Conservation (phyloP, 2,329 filamentous ascomycete genomes). For the Lasiodiplodia gonubiensis region DNA sequence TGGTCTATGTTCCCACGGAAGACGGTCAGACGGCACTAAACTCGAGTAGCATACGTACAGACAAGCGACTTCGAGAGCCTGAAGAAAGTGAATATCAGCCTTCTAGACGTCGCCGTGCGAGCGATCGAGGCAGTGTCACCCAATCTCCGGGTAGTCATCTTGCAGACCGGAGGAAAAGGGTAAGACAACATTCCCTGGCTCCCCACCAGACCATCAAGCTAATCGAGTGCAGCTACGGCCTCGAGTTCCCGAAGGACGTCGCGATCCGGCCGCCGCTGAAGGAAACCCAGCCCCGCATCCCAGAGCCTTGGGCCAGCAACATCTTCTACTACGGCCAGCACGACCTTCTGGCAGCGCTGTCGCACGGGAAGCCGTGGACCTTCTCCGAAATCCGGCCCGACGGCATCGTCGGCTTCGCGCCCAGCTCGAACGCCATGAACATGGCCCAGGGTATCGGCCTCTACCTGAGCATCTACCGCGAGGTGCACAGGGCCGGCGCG, state of each 20-base stretch:
- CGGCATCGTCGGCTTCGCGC: conserved; percentile 51
- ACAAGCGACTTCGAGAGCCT: conserved; percentile 37
- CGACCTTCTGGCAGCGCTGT: conserved; percentile 46
- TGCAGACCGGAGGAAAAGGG: conserved; percentile 30
- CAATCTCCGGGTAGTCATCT: conserved; percentile 39
- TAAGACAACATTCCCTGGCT: neutral
- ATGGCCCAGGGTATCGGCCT: conserved; percentile 47
- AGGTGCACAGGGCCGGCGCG: conserved; percentile 47
- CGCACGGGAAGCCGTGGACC: conserved; percentile 47
- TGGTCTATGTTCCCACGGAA: neutral
- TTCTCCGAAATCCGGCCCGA: conserved; percentile 51
- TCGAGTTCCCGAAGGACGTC: conserved; percentile 26
- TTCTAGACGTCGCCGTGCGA: conserved; percentile 47
- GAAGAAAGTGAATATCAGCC: conserved; percentile 44
- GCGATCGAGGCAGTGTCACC: conserved; percentile 39
- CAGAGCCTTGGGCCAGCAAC: conserved; percentile 42
- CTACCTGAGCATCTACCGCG: conserved; percentile 46
- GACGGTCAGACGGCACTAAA: neutral
- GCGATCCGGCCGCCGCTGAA: conserved; percentile 38
- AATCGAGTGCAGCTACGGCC: neutral
- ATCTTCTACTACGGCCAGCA: conserved; percentile 52
- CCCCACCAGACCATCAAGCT: neutral
- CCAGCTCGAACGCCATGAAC: conserved; percentile 49
- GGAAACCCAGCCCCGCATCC: conserved; percentile 42
- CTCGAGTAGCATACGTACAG: conserved; percentile 39